Base-by-base conservation (phyloP, 805 yeast genomes). In the Saccharomycopsis fermentans region DNA sequence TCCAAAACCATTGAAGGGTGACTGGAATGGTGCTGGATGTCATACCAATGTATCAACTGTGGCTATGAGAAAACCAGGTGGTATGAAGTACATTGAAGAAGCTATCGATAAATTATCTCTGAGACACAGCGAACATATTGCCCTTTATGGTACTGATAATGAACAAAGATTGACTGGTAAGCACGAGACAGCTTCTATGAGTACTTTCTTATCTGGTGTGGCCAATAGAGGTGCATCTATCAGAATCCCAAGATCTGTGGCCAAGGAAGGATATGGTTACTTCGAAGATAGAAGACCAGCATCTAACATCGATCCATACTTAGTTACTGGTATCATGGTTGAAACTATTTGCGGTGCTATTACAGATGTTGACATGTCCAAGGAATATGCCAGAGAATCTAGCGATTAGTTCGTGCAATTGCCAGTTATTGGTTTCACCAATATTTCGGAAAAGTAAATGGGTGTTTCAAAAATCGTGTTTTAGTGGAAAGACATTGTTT, bases 21-120 rank as follows among this genome's bases (percentile, higher is more conserved):
- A 92, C 79, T 94, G 98, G 98, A 94, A 94, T 75, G 99, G 99
- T 80, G 98, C 99, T 74, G 99, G 99, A 70, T 92, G 98, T 81
- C 99, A 94, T 79, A 94, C 99, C 74, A 94, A 94, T 75, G 98
- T 94, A 62, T 90, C 97, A 54, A 94, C 99, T 68, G 81, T 80
- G 74, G 71, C 71, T 55, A 94, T 92, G 98, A 90, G 99, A 81
- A 73, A 71, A 39, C 87, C 89, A 72, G 99, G 99, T 75, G 99
- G 99, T 73, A 89, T 94, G 90, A 87, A 88, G 76, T 78, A 75
- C 75, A 94, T 94, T 71, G 97, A 94, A 71, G 87, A 79, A 58
- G 98, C 98, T 62, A 83, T 94, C 70, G 89, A 86, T 73, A 90
- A 89, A 80, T 84, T 94, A 70, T 87, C 96, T 68, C 86, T 86